Evolutionary conservation across 106 monocot genomes (phyloP).

Genomic region (Dendrobium officinale): DNA sequence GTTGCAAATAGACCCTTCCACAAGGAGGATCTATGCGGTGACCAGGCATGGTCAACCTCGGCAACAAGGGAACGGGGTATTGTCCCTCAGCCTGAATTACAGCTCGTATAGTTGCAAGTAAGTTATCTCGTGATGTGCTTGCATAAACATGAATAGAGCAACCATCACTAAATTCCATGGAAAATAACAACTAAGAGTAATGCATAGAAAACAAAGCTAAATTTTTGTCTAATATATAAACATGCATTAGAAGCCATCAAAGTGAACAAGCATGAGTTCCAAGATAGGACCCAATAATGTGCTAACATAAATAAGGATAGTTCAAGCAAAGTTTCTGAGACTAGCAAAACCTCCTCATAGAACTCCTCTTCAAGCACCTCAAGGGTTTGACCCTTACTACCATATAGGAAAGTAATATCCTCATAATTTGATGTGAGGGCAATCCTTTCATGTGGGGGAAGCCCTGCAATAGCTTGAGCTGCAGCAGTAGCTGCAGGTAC

Average conservation of each 20-base stretch:
- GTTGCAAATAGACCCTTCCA: no score
- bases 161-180: no score
- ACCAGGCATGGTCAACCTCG: no score
- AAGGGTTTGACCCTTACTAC: constrained; percentile 36
- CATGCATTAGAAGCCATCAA: background rate
- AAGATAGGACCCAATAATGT: background rate
- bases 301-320: background rate
- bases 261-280: background rate
- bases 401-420: constrained; percentile 66
- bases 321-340: background rate
- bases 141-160: no score
- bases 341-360: constrained; percentile 68
- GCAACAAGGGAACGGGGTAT: no score
- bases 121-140: no score
- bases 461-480: constrained; percentile 83
- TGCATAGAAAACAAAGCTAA: no score
- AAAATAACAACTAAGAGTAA: no score
- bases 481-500: constrained; percentile 91
- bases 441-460: constrained; percentile 84
- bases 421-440: constrained; percentile 68
- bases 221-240: no score
- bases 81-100: no score
- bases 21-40: no score
- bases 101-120: no score
- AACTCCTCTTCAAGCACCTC: constrained; percentile 85